Percentiles rank a stretch among this genome's conserved stretches.
Conservation (phyloP, 805 yeast species). For the Candida bentonensis region DNA sequence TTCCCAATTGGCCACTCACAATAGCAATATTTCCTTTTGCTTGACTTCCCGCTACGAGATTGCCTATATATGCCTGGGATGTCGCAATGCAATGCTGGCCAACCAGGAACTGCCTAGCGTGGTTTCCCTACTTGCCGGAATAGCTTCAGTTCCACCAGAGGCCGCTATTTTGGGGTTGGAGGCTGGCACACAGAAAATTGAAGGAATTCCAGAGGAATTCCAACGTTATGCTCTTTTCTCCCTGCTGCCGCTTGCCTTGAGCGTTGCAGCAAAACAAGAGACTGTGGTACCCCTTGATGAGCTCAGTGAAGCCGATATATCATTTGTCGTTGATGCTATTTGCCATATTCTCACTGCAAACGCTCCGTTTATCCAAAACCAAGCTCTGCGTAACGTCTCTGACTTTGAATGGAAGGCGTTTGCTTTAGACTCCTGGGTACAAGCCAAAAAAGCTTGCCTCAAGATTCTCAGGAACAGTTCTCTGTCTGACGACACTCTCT, state of each 20-base stretch:
- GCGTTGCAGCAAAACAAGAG: neutral
- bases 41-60: constrained; percentile 1
- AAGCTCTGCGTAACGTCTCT: neutral
- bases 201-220: neutral
- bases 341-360: neutral
- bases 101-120: too few species aligned
- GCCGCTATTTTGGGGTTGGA: neutral
- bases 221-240: neutral
- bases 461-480: neutral
- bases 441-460: neutral
- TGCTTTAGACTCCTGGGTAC: neutral
- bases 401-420: neutral
- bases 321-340: neutral
- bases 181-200: neutral
- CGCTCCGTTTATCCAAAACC: neutral
- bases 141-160: neutral
- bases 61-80: neutral
- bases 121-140: neutral
- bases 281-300: neutral
- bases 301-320: neutral
- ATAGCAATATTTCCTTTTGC: constrained; percentile 14
- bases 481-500: neutral
- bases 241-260: neutral
- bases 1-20: constrained; percentile 47
- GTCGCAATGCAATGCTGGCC: neutral